Evolutionary conservation across 164 flowering plant species (phyloP).

Genomic region (Magnolia kwangsiensis): DNA sequence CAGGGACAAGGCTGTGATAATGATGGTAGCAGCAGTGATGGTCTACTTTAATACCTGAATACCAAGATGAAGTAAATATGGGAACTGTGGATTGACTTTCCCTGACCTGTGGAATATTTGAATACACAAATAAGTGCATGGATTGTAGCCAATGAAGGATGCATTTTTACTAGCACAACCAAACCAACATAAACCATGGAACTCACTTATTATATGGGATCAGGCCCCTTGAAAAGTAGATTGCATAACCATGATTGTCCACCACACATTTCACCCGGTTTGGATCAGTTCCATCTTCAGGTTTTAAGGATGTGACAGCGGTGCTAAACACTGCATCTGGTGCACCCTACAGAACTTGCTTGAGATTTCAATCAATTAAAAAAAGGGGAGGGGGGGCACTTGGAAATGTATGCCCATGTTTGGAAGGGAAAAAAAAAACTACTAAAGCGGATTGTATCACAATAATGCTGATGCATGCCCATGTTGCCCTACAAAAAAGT

Average conservation of each 20-base stretch:
- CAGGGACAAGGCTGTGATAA: not conserved
- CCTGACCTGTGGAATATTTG: conserved; percentile 51
- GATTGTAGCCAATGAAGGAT: not conserved
- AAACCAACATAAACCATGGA: not conserved
- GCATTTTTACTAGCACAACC: not conserved
- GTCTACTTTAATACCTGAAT: conserved; percentile 62
- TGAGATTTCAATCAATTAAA: not conserved
- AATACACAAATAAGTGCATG: not conserved
- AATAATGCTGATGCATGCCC: not conserved
- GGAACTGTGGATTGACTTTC: conserved; percentile 71
- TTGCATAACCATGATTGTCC: conserved; percentile 87
- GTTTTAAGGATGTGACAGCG: conserved; percentile 85
- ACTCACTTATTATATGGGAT: conserved; percentile 91
- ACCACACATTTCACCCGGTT: conserved; percentile 92
- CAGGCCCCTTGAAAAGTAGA: conserved; percentile 88
- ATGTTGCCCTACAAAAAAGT: not conserved
- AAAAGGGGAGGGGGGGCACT: not conserved
- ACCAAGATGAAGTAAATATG: conserved; percentile 92
- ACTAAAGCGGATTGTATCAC: no score
- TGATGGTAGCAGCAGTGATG: not conserved
- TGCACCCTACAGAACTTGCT: conserved; percentile 47
- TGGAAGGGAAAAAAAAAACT: not conserved
- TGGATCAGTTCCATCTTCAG: conserved; percentile 86
- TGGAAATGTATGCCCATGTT: not conserved
- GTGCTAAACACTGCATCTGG: conserved; percentile 99